Base-by-base conservation (phyloP, 2,329 filamentous ascomycete species). In the Alternaria infectoria region DNA sequence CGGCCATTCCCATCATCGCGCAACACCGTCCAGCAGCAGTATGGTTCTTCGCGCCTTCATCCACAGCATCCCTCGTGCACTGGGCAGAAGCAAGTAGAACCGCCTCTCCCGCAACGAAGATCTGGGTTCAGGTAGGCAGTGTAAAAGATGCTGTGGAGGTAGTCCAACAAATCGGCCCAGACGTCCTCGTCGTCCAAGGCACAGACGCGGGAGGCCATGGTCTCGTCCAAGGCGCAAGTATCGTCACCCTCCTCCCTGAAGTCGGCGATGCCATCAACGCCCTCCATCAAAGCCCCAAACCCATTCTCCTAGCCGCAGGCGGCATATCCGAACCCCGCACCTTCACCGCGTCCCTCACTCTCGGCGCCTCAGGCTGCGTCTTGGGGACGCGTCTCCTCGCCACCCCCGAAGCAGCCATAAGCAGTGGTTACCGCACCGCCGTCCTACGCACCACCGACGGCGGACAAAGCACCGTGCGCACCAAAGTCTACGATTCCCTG, bases 351-450 rank as follows among this genome's bases (percentile, higher is more conserved):
- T 85, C 85, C 2, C 64, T 90, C 63, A 80, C 83, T 1, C 77
- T 90, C 10, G 88, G 87, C 3, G 82, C 82, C 4, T 60, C 69
- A 0, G 89, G 87, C 0, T 82, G 85, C 0, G 86, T 83, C 0
- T 83, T 92, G 81, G 90, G 90, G 0, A 91, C 90, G 1, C 83
- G 88, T 8, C 89, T 90, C 60, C 82, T 91, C 0, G 88, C 87
- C 2, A 69, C 78, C 2, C 74, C 75, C 0, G 86, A 88, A 71
- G 83, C 84, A 2, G 74, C 77, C 28, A 81, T 86, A 8, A 73
- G 80, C 4, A 71, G 79, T 11, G 85, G 84, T 0, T 87, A 87
- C 66, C 76, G 77, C 61, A 71, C 82, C 15, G 83, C 83, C 15
- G 76, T 88, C 0, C 30, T 88, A 1, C 64, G 76, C 1, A 81